A percentile compares a stretch with the other conserved stretches of the same genome.
Conservation (phyloP, 192 early-diverging fungal genomes). For the Jimgerdemannia lactiflua region DNA sequence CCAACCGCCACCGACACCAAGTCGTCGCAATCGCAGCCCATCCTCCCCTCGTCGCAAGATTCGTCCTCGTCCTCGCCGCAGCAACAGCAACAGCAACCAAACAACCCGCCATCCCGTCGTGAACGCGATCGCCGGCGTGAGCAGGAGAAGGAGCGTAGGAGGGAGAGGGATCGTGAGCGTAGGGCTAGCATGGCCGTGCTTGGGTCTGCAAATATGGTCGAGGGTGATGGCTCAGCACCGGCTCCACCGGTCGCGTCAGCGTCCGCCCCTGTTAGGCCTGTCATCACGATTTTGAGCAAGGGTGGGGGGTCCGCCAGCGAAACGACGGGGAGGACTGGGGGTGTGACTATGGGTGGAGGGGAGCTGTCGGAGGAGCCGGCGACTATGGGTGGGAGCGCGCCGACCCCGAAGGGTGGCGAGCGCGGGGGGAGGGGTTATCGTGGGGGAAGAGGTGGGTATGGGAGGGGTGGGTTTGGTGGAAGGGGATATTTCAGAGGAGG, state of each 20-base stretch:
- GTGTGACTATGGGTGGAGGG: no score
- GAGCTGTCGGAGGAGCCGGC: no score
- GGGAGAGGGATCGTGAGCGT: conserved; percentile 6
- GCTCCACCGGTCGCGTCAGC: no score
- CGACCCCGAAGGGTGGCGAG: no score
- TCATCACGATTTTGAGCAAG: background rate
- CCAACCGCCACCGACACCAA: background rate
- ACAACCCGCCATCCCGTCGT: background rate
- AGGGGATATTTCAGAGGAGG: no score
- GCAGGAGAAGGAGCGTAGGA: conserved; percentile 3
- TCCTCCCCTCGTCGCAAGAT: no score
- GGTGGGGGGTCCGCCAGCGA: no score
- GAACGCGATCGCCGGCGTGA: conserved; percentile 8
- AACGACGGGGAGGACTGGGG: no score
- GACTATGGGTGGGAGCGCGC: background rate
- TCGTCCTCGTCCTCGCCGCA: background rate
- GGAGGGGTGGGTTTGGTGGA: conserved; percentile 3
- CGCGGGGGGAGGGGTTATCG: conserved; percentile 10
- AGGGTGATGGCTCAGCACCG: no score
- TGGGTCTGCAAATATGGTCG: background rate
- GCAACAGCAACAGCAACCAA: background rate
- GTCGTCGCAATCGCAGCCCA: background rate
- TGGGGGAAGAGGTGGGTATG: conserved; percentile 8
- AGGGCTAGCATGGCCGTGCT: background rate
- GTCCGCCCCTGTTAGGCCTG: no score